Evolutionary conservation across 352 stramenopile species (phyloP), one percentile per base, ranked within the genome.

Genomic region (Halophytophthora polymorphica): DNA sequence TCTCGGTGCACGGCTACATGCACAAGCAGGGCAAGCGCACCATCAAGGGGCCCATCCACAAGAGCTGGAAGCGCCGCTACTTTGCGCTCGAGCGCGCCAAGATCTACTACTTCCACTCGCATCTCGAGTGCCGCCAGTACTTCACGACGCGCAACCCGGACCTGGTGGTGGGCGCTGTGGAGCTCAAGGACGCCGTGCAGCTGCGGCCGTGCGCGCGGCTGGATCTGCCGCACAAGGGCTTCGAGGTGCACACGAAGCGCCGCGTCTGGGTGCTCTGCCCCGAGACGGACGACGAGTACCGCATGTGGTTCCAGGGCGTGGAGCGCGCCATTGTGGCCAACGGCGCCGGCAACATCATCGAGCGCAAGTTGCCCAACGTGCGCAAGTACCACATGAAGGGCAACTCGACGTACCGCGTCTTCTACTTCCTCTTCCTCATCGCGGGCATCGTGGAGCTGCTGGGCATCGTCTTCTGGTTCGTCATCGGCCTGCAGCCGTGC

Each of bases 351-450:
- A 94, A 94, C 68, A 87, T 94, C 35, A 89, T 94, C 43, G 78
- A 94, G 52, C 77, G 84, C 37, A 89, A 90, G 59, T 69, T 94
- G 28, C 84, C 84, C 10, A 94, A 94, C 55, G 84, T 94, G 31
- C 81, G 84, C 51, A 90, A 90, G 69, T 94, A 94, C 65, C 53
- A 88, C 54, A 94, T 94, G 84, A 94, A 94, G 64, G 84, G 84
- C 49, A 86, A 83, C 50, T 59, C 73, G 51, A 88, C 75, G 19
- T 94, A 94, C 66, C 84, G 77, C 33, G 55, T 90, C 21, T 75
- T 90, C 39, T 94, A 92, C 66, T 77, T 90, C 50, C 47, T 90
- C 5, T 92, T 91, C 65, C 55, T 94, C 0, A 61, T 94, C 39
- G 64, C 82, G 1, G 71, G 77, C 18, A 52, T 92, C 17, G 66